Evolutionary conservation across 192 early-diverging fungal genomes (phyloP).

Genomic region (Coemansia sp.): DNA sequence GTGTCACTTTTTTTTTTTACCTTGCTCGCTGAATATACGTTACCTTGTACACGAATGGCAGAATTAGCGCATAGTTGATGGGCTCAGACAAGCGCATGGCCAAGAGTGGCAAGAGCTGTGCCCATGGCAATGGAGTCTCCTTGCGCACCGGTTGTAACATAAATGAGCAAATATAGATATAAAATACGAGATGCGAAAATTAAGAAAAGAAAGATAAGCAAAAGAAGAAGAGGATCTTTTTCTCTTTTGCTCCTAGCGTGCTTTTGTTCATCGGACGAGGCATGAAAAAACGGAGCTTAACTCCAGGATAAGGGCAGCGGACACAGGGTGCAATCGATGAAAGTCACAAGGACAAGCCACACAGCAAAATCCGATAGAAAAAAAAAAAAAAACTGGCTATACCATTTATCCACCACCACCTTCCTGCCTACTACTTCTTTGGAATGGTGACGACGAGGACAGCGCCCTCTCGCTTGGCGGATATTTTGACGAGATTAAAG

Average conservation of each 20-base stretch:
- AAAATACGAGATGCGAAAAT: neutral
- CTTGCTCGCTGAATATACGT: no score
- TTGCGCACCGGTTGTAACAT: no score
- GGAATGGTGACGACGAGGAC: slow-evolving; percentile 28
- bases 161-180: neutral
- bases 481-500: slow-evolving; percentile 15
- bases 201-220: slow-evolving; percentile 1
- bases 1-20: neutral
- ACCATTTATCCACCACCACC: neutral
- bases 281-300: no score
- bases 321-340: no score
- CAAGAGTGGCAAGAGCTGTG: slow-evolving; percentile 29
- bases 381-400: neutral
- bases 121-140: slow-evolving; percentile 51
- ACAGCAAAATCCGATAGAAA: no score
- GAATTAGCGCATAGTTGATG: slow-evolving; percentile 71
- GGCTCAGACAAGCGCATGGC: slow-evolving; percentile 66
- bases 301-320: no score
- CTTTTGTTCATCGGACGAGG: no score
- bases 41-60: slow-evolving; percentile 48
- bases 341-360: no score
- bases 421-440: neutral
- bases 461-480: slow-evolving; percentile 27
- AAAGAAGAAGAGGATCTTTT: neutral
- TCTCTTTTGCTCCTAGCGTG: no score